A percentile compares a stretch with the other conserved stretches of the same genome.
These are phyloP conservation scores for Cryphonectria japonica DNA, from an alignment of 2,329 filamentous ascomycete genomes.

Conservation along the genomic window DNA sequence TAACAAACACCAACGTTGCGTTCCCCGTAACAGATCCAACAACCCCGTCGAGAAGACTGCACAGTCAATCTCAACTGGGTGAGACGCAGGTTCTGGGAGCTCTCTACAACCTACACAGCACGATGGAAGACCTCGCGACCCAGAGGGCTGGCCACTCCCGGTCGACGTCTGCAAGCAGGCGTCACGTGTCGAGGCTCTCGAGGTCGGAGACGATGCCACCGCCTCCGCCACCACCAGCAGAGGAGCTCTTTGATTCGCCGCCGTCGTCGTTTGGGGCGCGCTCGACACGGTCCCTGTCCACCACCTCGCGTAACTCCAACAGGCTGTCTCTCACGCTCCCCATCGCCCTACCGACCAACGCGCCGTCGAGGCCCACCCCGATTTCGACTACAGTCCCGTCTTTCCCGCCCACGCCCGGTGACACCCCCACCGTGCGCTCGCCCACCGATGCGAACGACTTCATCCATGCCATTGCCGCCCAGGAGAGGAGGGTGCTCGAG, in stretches of 20 bases:
- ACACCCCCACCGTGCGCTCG: slow-evolving; percentile 47
- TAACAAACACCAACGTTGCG: slow-evolving; percentile 19
- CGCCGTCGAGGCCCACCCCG: slow-evolving; percentile 56
- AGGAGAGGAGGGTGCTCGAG: slow-evolving; percentile 89
- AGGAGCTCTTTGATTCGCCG: slow-evolving; percentile 44
- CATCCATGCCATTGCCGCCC: slow-evolving; percentile 86
- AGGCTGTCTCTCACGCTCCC: slow-evolving; percentile 64
- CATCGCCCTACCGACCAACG: slow-evolving; percentile 58
- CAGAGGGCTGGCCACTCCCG: slow-evolving; percentile 26
- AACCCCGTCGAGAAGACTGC: background rate
- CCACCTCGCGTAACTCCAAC: slow-evolving; percentile 58
- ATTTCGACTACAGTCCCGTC: slow-evolving; percentile 47
- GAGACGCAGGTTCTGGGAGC: slow-evolving; percentile 30
- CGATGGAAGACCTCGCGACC: slow-evolving; percentile 33
- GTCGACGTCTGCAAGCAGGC: slow-evolving; percentile 21
- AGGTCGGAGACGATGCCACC: slow-evolving; percentile 43
- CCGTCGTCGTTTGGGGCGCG: slow-evolving; percentile 42
- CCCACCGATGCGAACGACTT: slow-evolving; percentile 67
- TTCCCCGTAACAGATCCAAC: background rate
- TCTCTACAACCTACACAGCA: slow-evolving; percentile 32
- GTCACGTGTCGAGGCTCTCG: slow-evolving; percentile 33
- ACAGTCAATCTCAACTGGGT: slow-evolving; percentile 19
- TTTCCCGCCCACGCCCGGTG: slow-evolving; percentile 55
- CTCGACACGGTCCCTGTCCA: slow-evolving; percentile 56
- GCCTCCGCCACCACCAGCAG: slow-evolving; percentile 40